Evolutionary conservation across 1,284 basidiomycete genomes (phyloP), one percentile per base, ranked within the genome.

Genomic region (Puccinia brachypodii): DNA sequence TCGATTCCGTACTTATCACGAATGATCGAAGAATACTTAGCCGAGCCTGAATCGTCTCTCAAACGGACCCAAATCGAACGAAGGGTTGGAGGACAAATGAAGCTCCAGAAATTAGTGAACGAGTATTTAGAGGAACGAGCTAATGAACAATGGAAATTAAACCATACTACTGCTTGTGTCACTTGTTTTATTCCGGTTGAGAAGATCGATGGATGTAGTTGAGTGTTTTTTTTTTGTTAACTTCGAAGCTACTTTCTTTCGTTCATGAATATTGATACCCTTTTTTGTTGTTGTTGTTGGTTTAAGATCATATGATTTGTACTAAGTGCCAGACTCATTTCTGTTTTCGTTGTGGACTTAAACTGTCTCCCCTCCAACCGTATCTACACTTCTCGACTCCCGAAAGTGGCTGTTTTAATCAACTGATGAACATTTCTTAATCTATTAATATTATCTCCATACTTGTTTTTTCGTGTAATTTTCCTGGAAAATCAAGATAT

Each of bases 321-420:
- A n/a, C 38, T 3, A 44, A 40, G 11, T 76, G 74, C 31, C 58
- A 64, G 33, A 42, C 74, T 60, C 74, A 76, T 47, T 76, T 76
- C 25, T 76, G 74, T 36, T 76, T 62, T 64, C 53, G 56, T n/a
- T 76, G 74, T 64, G 38, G 38, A 47, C n/a, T 28, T 6, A 62
- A 62, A 76, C 60, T 76, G 36, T 60, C 40, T 76, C 56, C 74
- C 7, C n/a, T 28, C 16, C 53, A 76, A 47, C 74, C 74, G 3
- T 76, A 76, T 64, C 56, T 53, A 22, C 74, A 76, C 44, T 76
- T 42, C 42, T 62, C 56, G n/a, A 62, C 53, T 42, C 74, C 74
- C n/a, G 22, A 64, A 25, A 76, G 56, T n/a, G 36, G 22, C 25
- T 76, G 74, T 62, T 76, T 76, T 44, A 58, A 76, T 33, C 56